These are phyloP conservation scores for Blepharisma japonicum DNA, from an alignment of 73 alveolate species.

Conservation along the genomic window DNA sequence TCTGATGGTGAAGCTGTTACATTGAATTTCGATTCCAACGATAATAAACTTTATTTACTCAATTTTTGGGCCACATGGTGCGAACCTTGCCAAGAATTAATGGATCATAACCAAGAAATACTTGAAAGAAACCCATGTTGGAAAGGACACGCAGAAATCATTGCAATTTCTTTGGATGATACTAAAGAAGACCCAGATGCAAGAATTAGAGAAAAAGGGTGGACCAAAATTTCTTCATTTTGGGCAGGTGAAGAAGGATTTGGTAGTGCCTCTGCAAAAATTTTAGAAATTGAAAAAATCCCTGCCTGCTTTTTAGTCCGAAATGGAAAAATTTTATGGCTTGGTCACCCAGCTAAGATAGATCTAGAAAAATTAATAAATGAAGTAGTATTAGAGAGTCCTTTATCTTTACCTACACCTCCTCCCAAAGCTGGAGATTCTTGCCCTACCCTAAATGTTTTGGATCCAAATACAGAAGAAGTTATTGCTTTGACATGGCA, in stretches of 20 bases:
- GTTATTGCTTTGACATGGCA: neutral
- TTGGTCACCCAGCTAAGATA: constrained; percentile 49
- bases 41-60: constrained; percentile 38
- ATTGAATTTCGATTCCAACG: constrained; percentile 23
- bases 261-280: constrained; percentile 20
- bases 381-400: too few species aligned
- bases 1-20: constrained; percentile 27
- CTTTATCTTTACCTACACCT: too few species aligned
- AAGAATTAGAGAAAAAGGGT: constrained; percentile 43
- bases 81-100: constrained; percentile 58
- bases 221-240: constrained; percentile 42
- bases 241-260: constrained; percentile 36
- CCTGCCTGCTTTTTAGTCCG: constrained; percentile 51
- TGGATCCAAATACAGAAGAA: too few species aligned
- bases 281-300: constrained; percentile 40
- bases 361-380: constrained; percentile 40
- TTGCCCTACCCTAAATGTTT: too few species aligned
- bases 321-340: constrained; percentile 37
- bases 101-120: constrained; percentile 63
- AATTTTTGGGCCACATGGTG: constrained; percentile 75
- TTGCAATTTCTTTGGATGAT: constrained; percentile 42
- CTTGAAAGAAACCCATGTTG: constrained; percentile 38
- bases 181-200: constrained; percentile 23
- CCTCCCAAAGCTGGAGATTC: too few species aligned
- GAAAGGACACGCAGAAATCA: constrained; percentile 52